These are phyloP conservation scores for Arabidopsis thaliana DNA, from an alignment of 345 rosid species.

Conservation along the genomic window TAIR10.1 NC_003075.7:18239001-18239500, in stretches of 20 bases:
- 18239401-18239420: constrained; percentile 56
- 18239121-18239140: neutral
- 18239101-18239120: neutral
- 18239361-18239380: constrained; percentile 67
- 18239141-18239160: constrained; percentile 71
- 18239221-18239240: constrained; percentile 79
- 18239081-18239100: neutral
- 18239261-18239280: constrained; percentile 62
- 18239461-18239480: constrained; percentile 45
- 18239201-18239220: constrained; percentile 75
- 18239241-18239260: constrained; percentile 64
- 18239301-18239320: neutral
- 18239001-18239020: neutral
- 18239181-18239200: constrained; percentile 72
- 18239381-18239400: constrained; percentile 65
- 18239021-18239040: neutral
- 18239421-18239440: constrained; percentile 45
- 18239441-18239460: constrained; percentile 35
- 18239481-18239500: constrained; percentile 20
- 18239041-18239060: neutral
- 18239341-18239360: constrained; percentile 3
- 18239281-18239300: constrained; percentile 60
- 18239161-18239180: constrained; percentile 78
- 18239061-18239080: neutral
- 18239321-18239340: constrained; percentile 10